phyloP scores from a whole-genome alignment of 1,284 basidiomycete species.

The Ganoderma resinaceum region DNA sequence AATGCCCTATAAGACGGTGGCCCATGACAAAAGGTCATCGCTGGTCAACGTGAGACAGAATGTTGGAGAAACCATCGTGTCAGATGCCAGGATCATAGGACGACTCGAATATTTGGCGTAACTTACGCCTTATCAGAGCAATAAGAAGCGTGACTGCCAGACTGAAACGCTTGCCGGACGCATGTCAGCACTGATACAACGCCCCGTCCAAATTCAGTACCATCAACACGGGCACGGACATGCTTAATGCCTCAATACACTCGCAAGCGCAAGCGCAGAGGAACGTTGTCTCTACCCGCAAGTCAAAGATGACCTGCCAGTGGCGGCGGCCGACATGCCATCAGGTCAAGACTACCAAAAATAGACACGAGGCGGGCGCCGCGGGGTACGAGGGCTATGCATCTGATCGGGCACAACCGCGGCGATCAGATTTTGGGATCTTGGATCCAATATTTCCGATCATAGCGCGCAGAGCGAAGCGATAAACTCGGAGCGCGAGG shows the following conservation, averaged over 20 bases:
- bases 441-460: not conserved
- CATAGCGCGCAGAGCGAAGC: not conserved
- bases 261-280: not conserved
- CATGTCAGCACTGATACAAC: no score
- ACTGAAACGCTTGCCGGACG: no score
- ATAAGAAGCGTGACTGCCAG: no score
- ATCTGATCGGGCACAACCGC: not conserved
- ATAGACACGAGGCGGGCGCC: not conserved
- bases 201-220: no score
- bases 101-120: not conserved
- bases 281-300: not conserved
- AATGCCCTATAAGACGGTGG: no score
- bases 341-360: not conserved
- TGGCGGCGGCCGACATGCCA: not conserved
- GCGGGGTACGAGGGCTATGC: not conserved
- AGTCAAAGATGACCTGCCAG: not conserved
- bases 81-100: not conserved
- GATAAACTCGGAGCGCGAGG: not conserved
- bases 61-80: no score
- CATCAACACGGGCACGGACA: no score
- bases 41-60: no score
- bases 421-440: not conserved
- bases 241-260: no score
- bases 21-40: no score
- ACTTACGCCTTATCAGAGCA: no score